Base-by-base conservation (phyloP, 2,329 filamentous ascomycete genomes). In the Xylariaceae sp. region DNA sequence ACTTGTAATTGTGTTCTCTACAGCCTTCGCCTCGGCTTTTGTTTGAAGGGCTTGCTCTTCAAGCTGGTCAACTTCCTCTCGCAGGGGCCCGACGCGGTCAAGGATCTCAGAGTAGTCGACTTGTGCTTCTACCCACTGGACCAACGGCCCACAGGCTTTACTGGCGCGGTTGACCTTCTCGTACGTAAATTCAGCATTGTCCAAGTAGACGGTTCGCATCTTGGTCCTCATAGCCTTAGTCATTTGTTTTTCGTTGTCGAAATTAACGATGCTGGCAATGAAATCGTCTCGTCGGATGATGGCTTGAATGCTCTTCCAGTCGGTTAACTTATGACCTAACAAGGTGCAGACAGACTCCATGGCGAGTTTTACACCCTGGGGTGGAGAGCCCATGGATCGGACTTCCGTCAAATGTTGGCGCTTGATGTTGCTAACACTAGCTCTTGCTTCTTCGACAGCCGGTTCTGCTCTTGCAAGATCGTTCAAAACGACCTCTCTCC, bases 361-460 rank as follows among this genome's bases (percentile, higher is more conserved):
- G 2, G 94, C 90, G 64, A 97, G 83, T 67, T 90, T 87, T 64
- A 99, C 95, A 77, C 91, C 90, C 63, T 85, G 80, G 6, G 94
- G 94, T 5, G 94, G 94, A 65, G 90, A 95, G 62, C 86, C 85
- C 94, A 99, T 97, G 61, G 92, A 96, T 68, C 94, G 85, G 49
- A 99, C 92, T 84, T 99, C 94, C 9, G 91, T 96, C 61, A 99
- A 80, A 72, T 99, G 94, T 70, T 96, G 91, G 68, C 88, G 85
- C 78, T 97, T 99, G 77, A 99, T 99, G 77, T 95, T 96, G 76
- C 89, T 94, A 72, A 99, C 95, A 73, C 91, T 96, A 70, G 91
- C 89, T 75, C 94, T 89, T 47, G 94, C 94, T 72, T 95, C 91
- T 59, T 88, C 75, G 52, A 99, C 94, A 47, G 94, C 94, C 6